phyloP scores from a whole-genome alignment of 345 rosid genomes.

The Dovyalis caffra region DNA sequence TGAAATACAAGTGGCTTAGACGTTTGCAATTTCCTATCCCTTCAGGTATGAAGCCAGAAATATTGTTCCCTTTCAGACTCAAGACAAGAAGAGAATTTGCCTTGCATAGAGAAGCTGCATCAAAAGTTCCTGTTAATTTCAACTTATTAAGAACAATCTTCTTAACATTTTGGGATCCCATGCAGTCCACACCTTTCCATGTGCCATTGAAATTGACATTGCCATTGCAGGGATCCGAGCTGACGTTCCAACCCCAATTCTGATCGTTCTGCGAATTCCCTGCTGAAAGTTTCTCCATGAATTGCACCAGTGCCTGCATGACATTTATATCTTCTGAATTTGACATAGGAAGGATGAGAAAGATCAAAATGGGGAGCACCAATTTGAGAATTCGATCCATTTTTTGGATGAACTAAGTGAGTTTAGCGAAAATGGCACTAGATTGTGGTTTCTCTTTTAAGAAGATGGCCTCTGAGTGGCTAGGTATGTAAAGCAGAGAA shows the following conservation, averaged over 20 bases:
- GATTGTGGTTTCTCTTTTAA: constrained; percentile 3
- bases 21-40: constrained; percentile 43
- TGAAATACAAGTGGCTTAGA: constrained; percentile 45
- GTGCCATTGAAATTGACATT: constrained; percentile 12
- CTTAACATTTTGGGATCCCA: constrained; percentile 21
- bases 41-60: constrained; percentile 35
- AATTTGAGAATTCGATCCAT: constrained; percentile 26
- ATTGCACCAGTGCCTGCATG: constrained; percentile 37
- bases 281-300: constrained; percentile 47
- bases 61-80: constrained; percentile 43
- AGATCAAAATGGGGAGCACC: constrained; percentile 31
- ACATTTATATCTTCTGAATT: constrained; percentile 38
- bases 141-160: constrained; percentile 46
- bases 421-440: constrained; percentile 2
- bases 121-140: constrained; percentile 43
- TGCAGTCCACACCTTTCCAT: constrained; percentile 49
- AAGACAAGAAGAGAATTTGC: constrained; percentile 35
- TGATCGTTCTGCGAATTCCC: constrained; percentile 19
- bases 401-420: neutral
- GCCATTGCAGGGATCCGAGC: constrained; percentile 53
- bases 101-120: constrained; percentile 38
- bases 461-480: neutral
- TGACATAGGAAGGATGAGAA: constrained; percentile 26
- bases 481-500: constrained; percentile 4
- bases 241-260: constrained; percentile 49